phyloP scores from a whole-genome alignment of 768 basidiomycete genomes.

The Tylopilus subfusipes region DNA sequence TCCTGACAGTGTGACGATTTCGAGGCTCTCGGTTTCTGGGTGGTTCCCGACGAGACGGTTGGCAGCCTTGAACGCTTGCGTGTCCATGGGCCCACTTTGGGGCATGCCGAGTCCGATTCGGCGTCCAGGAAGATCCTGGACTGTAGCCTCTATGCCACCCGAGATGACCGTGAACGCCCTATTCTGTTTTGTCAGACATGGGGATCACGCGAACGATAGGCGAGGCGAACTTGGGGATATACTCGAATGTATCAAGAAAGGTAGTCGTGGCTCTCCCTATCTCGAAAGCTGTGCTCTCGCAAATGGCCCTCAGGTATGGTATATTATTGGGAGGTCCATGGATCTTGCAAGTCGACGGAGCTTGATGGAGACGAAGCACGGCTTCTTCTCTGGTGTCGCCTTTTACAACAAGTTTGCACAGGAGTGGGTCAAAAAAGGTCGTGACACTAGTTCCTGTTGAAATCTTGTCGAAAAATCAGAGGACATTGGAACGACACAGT shows the following conservation, averaged over 20 bases:
- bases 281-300: constrained; percentile 36
- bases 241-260: constrained; percentile 45
- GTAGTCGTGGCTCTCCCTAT: constrained; percentile 45
- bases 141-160: constrained; percentile 52
- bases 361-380: constrained; percentile 37
- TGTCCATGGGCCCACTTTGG: constrained; percentile 62
- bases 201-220: background rate
- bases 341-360: constrained; percentile 41
- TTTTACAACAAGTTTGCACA: constrained; percentile 58
- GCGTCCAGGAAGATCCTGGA: constrained; percentile 59
- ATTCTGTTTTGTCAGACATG: background rate
- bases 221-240: constrained; percentile 36
- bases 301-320: constrained; percentile 46
- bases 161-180: constrained; percentile 53
- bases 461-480: constrained; percentile 30
- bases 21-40: constrained; percentile 49
- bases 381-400: constrained; percentile 46
- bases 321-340: constrained; percentile 62
- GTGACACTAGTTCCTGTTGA: constrained; percentile 50
- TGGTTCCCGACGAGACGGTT: constrained; percentile 59
- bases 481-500: background rate
- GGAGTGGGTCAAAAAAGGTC: constrained; percentile 54
- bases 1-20: constrained; percentile 48
- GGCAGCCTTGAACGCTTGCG: constrained; percentile 50
- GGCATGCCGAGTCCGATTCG: constrained; percentile 56